Conservation (phyloP, 2,329 filamentous ascomycete genomes). For the Colletotrichum navitas region DNA sequence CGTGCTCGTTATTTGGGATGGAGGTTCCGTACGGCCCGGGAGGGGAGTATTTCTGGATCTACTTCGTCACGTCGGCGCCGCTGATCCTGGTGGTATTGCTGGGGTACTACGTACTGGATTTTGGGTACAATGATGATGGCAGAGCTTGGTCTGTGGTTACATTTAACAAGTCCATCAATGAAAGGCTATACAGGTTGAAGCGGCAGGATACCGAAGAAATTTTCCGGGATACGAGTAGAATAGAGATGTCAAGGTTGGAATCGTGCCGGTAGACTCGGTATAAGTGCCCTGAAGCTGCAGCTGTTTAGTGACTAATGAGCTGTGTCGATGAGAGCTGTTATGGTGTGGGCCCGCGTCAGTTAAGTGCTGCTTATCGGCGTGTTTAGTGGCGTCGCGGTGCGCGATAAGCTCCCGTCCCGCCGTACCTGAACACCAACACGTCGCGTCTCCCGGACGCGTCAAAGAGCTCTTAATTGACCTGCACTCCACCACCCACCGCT, state of each 20-base stretch:
- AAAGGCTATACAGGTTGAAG: slow-evolving; percentile 17
- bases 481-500: slow-evolving; percentile 28
- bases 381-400: slow-evolving; percentile 31
- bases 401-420: slow-evolving; percentile 35
- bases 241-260: background rate
- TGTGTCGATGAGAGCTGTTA: slow-evolving; percentile 22
- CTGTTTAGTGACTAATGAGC: background rate
- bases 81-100: slow-evolving; percentile 42
- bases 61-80: slow-evolving; percentile 43
- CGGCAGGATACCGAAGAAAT: background rate
- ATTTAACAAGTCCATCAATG: slow-evolving; percentile 25
- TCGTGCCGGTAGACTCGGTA: background rate
- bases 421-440: slow-evolving; percentile 28
- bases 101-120: slow-evolving; percentile 44
- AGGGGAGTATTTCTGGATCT: slow-evolving; percentile 43
- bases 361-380: slow-evolving; percentile 36
- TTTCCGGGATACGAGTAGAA: background rate
- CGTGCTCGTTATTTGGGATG: slow-evolving; percentile 45
- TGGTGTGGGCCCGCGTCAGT: slow-evolving; percentile 3
- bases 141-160: slow-evolving; percentile 43
- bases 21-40: slow-evolving; percentile 43
- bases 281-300: background rate
- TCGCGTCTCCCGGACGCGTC: slow-evolving; percentile 37
- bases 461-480: slow-evolving; percentile 38
- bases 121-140: slow-evolving; percentile 45